phyloP scores from a whole-genome alignment of 2,329 filamentous ascomycete genomes.

The Penicillium brasilianum region DNA sequence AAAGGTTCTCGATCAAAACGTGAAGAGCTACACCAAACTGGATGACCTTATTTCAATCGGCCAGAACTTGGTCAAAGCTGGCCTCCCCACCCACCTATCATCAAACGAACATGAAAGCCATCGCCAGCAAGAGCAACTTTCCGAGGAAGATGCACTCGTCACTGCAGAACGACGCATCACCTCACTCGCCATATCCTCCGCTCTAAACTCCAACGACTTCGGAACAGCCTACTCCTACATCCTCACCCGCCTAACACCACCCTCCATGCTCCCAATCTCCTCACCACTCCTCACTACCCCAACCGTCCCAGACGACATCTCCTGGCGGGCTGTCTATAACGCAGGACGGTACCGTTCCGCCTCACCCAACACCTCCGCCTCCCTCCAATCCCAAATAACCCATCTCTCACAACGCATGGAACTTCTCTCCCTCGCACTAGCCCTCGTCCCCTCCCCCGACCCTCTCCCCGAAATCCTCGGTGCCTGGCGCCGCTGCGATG shows the following conservation, averaged over 20 bases:
- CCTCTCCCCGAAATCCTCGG: conserved; percentile 64
- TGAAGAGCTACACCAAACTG: conserved; percentile 65
- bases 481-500: conserved; percentile 68
- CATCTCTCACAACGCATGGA: conserved; percentile 68
- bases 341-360: conserved; percentile 61
- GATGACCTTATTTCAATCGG: conserved; percentile 68
- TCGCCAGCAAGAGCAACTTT: conserved; percentile 15
- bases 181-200: conserved; percentile 52
- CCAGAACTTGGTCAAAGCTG: conserved; percentile 60
- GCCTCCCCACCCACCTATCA: conserved; percentile 39
- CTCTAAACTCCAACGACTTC: conserved; percentile 51
- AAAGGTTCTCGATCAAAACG: conserved; percentile 67
- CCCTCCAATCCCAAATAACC: conserved; percentile 53
- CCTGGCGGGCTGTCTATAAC: conserved; percentile 68
- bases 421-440: conserved; percentile 64
- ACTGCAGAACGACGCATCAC: conserved; percentile 54
- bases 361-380: conserved; percentile 34
- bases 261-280: conserved; percentile 39
- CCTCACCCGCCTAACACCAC: conserved; percentile 59
- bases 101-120: conserved; percentile 27
- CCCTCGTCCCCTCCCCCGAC: conserved; percentile 62
- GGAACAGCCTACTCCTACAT: conserved; percentile 72
- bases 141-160: conserved; percentile 37
- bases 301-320: conserved; percentile 58
- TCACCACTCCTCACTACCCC: conserved; percentile 35